Base-by-base conservation (phyloP, 2,329 filamentous ascomycete genomes). In the Pseudopithomyces maydicus region DNA sequence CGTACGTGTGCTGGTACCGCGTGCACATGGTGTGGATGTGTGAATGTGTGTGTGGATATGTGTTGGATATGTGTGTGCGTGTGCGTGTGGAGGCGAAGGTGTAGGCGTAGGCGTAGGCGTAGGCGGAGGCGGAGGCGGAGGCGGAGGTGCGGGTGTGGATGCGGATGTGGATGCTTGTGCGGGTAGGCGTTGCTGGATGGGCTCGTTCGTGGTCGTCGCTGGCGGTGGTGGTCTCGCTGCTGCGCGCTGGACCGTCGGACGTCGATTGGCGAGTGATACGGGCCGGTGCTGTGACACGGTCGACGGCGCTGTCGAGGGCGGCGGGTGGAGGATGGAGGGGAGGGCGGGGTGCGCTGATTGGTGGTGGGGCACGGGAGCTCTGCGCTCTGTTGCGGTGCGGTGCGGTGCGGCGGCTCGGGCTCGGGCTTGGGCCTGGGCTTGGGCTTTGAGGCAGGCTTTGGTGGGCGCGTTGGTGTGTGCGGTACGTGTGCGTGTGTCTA, bases 1-100 rank as follows among this genome's bases (percentile, higher is more conserved):
- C 71, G 69, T 81, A 82, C 52, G 70, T 68, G 72, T 81, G 79
- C 63, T 79, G 74, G 62, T 81, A 74, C 67, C 78, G 73, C 56
- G 75, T 79, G 69, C 80, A 82, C 79, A 81, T 81, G 66, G 52
- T 65, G 65, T 29, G 8, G 4, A 8, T 29, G 26, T 29, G 4
- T 29, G 26, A 5, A 8, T 29, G 26, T 29, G 26, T 29, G 8
- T 8, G 26, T 29, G 26, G 4, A 8, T 29, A 8, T 29, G 26
- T 29, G 26, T n/a, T n/a, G n/a, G n/a, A n/a, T n/a, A n/a, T 29
- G 26, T 29, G 26, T 29, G 26, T 29, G 8, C 26, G 26, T 29
- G 26, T 29, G 26, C 8, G 26, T 29, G 26, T 29, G 26, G 5
- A 8, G 8, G 26, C 8, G 26, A 4, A 8, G 8, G 26, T 29